Percentiles rank a stretch among this genome's conserved stretches.
Evolutionary conservation across 768 basidiomycete species (phyloP).

Genomic region (Rubroboletus satanas): DNA sequence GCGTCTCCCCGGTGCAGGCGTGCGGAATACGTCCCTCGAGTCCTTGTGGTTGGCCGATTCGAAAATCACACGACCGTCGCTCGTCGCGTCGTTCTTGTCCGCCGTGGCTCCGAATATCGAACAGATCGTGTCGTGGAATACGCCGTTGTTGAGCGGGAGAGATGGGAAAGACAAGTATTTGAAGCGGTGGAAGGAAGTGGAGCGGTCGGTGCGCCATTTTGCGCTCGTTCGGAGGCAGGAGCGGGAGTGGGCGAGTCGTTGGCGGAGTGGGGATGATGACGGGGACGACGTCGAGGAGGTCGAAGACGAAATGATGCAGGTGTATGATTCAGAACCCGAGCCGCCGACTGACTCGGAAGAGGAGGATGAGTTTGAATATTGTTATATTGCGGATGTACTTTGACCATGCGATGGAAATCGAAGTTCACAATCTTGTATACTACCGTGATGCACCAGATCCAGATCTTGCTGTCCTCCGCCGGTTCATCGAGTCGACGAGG

Average conservation of each 20-base stretch:
- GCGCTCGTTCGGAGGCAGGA: conserved; percentile 20
- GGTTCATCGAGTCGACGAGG: neutral
- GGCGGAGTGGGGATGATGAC: neutral
- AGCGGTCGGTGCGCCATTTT: conserved; percentile 20
- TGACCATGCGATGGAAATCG: neutral
- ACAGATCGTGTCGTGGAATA: conserved; percentile 30
- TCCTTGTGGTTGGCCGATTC: conserved; percentile 29
- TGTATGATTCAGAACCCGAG: conserved; percentile 26
- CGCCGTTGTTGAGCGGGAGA: conserved; percentile 25
- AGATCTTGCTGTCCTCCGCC: too few relatives aligned
- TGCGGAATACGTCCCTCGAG: conserved; percentile 25
- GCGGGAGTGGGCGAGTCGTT: conserved; percentile 14
- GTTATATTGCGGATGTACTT: conserved; percentile 11
- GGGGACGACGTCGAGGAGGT: neutral
- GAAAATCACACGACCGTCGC: conserved; percentile 22
- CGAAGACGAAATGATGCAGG: conserved; percentile 9
- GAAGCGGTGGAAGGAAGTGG: conserved; percentile 24
- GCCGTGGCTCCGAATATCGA: conserved; percentile 29
- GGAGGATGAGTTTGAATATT: conserved; percentile 27
- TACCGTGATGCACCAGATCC: too few relatives aligned
- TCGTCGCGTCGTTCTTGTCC: conserved; percentile 29
- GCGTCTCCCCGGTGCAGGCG: conserved; percentile 16
- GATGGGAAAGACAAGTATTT: conserved; percentile 24
- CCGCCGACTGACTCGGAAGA: conserved; percentile 19
- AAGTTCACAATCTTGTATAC: too few relatives aligned